Conservation (phyloP, 257 asterid species). For the Ophiorrhiza pumila region DNA sequence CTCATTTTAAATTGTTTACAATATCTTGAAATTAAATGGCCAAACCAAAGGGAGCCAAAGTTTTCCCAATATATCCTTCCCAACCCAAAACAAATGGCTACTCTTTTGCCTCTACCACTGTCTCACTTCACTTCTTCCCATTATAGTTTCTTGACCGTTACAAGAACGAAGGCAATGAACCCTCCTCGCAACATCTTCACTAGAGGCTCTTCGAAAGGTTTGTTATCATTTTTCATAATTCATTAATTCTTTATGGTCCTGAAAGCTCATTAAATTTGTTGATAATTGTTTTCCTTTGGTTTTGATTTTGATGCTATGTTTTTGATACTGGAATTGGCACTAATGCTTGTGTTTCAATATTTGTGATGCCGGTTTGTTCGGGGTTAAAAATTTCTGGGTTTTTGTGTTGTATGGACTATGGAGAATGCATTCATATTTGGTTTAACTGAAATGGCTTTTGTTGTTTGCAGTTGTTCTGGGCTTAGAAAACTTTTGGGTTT, state of each 20-base stretch:
- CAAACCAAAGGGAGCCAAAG: no score
- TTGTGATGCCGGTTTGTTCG: not conserved
- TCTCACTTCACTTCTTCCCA: conserved; percentile 10
- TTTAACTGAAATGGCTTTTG: not conserved
- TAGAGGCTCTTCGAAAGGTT: conserved; percentile 87
- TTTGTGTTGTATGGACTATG: not conserved
- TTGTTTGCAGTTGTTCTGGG: not conserved
- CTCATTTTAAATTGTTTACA: no score
- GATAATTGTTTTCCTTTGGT: not conserved
- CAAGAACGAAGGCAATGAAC: conserved; percentile 50
- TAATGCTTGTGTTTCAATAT: not conserved
- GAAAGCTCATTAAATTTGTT: not conserved
- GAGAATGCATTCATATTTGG: not conserved
- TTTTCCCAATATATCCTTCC: no score
- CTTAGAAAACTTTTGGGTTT: no score
- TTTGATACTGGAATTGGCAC: not conserved
- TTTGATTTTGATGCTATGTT: not conserved
- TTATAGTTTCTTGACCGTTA: conserved; percentile 12
- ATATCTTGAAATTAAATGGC: no score
- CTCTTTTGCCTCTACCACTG: not conserved
- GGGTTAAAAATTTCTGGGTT: not conserved
- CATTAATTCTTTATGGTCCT: not conserved
- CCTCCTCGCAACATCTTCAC: conserved; percentile 85
- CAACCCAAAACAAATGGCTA: conserved; percentile 7
- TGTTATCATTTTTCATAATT: not conserved